Base-by-base conservation (phyloP, 352 stramenopile species). In the Pythium grandisporangium region DNA sequence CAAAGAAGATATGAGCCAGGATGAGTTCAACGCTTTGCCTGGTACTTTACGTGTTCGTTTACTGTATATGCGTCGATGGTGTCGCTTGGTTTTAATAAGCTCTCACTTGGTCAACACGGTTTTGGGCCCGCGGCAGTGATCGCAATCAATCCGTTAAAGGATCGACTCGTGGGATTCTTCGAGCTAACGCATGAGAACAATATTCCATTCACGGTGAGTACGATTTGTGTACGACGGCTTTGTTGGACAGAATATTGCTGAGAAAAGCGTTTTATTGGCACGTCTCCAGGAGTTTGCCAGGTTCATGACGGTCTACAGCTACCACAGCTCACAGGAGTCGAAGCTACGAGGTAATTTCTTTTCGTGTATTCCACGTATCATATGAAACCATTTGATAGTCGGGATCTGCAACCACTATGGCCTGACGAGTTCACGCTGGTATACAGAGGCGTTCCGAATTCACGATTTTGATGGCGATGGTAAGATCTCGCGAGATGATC, bases 391-490 rank as follows among this genome's bases (percentile, higher is more conserved):
- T n/a, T n/a, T n/a, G n/a, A n/a, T n/a, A n/a, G n/a, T n/a, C n/a
- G n/a, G n/a, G n/a, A n/a, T n/a, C n/a, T n/a, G n/a, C n/a, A n/a
- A n/a, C n/a, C n/a, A n/a, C n/a, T n/a, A n/a, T n/a, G n/a, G n/a
- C n/a, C n/a, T n/a, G n/a, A n/a, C n/a, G n/a, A n/a, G n/a, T n/a
- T n/a, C n/a, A n/a, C n/a, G n/a, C n/a, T n/a, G n/a, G 21, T 11
- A 32, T 26, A 25, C 35, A 84, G 70, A 67, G 37, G 68, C 74
- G 5, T 87, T 87, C 46, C 58, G 63, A 21, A 66, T 87, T 36
- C 74, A 87, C 45, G 74, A 87, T 36, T 78, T 83, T 36, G 68
- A 87, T 33, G 69, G 59, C 19, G 74, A 87, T 30, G 74, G 72
- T 23, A 83, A 77, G 37, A 72, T 87, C 49, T 84, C 69, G 2